Base-by-base conservation (phyloP, 345 rosid species). In the Melastoma malabathricum region DNA sequence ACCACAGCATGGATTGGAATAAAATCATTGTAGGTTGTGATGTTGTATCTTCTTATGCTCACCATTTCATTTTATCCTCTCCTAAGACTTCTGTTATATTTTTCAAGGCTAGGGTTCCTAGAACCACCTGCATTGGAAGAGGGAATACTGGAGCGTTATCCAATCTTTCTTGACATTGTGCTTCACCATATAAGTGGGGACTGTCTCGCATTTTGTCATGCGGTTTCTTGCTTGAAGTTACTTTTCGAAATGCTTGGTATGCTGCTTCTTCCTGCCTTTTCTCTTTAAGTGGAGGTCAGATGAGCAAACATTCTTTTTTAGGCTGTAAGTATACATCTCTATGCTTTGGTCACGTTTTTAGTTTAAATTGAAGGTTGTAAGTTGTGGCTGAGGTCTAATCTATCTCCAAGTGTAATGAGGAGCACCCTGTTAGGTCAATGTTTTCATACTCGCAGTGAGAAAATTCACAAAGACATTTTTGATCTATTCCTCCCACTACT, bases 91-190 rank as follows among this genome's bases (percentile, higher is more conserved):
- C 38, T 19, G 17, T 54, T 23, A 68, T 56, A 47, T 61, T 64
- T 59, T 46, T 73, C 63, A 81, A 92, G 98, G 86, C 83, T 92
- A 47, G 98, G 80, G 63, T 87, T 80, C 75, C 64, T 92, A 60
- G 98, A 92, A 65, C 86, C 96, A 68, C 81, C 89, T 66, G 93
- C 84, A 58, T 79, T 87, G 60, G 98, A 92, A 84, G 96, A 87
- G 65, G 96, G 95, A 58, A 82, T 92, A 59, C 61, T 87, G 52
- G 98, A 84, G 83, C 75, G 76, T 57, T 82, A 87, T 72, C 98
- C 98, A 48, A 82, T 80, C 65, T 92, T 87, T 72, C 76, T 92
- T 64, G 96, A 92, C 68, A 79, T 79, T 54, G 89, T 92, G 66
- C 82, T 92, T 58, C 87, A 92, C 63, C 95, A 87, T 69, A 64